These are phyloP conservation scores for Insectozyma bohioensis DNA, from an alignment of 1,139 yeast species.

Conservation along the genomic window DNA sequence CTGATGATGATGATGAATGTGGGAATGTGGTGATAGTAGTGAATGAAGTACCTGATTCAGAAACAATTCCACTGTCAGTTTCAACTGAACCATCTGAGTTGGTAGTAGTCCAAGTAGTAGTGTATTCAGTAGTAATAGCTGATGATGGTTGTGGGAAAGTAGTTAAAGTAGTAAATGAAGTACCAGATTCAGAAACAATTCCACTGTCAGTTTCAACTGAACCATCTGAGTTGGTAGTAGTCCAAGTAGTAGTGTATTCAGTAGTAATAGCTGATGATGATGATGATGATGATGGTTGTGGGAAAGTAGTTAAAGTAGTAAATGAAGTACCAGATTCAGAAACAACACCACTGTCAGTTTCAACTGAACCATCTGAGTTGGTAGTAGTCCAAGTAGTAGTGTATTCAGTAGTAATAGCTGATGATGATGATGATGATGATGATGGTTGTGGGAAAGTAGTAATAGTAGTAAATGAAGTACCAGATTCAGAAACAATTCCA, in stretches of 20 bases:
- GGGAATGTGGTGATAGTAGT: conserved; percentile 3
- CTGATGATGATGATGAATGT: conserved; percentile 9
- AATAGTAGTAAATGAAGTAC: conserved; percentile 7
- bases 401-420: conserved; percentile 7
- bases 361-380: conserved; percentile 9
- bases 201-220: conserved; percentile 17
- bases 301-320: conserved; percentile 5
- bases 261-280: conserved; percentile 13
- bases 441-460: conserved; percentile 9
- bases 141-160: conserved; percentile 4
- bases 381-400: conserved; percentile 12
- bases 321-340: conserved; percentile 5
- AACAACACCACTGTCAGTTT: conserved; percentile 9
- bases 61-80: conserved; percentile 17
- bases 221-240: conserved; percentile 19
- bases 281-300: conserved; percentile 9
- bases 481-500: conserved; percentile 10
- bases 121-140: conserved; percentile 16
- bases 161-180: conserved; percentile 7
- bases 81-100: conserved; percentile 17
- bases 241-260: conserved; percentile 20
- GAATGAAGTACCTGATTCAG: conserved; percentile 7
- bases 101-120: conserved; percentile 20
- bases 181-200: conserved; percentile 10
- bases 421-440: conserved; percentile 1